A percentile compares a stretch with the other conserved stretches of the same genome.
phyloP scores from a whole-genome alignment of 805 yeast genomes.

The Kodamaea fukazawae region DNA sequence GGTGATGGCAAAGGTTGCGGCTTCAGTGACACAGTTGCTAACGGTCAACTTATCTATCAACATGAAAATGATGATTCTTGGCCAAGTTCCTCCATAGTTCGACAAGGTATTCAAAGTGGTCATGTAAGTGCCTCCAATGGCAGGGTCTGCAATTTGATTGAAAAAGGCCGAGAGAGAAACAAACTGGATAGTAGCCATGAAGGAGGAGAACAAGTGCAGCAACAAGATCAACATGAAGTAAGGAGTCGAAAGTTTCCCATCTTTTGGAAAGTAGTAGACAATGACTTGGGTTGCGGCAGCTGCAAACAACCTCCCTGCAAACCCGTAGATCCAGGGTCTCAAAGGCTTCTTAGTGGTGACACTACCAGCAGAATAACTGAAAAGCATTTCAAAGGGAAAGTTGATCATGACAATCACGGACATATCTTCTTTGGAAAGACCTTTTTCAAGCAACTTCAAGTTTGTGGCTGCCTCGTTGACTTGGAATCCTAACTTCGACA shows the following conservation, averaged over 20 bases:
- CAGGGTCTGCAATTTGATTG: slow-evolving; percentile 91
- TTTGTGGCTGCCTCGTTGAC: slow-evolving; percentile 96
- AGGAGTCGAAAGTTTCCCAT: slow-evolving; percentile 43
- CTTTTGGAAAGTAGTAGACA: slow-evolving; percentile 67
- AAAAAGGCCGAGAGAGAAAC: slow-evolving; percentile 94
- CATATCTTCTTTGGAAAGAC: slow-evolving; percentile 88
- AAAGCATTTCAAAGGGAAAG: slow-evolving; percentile 92
- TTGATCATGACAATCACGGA: slow-evolving; percentile 91
- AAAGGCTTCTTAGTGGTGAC: slow-evolving; percentile 86
- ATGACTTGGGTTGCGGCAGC: slow-evolving; percentile 74
- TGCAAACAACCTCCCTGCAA: slow-evolving; percentile 72
- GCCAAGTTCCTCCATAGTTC: slow-evolving; percentile 98
- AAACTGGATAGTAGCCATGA: slow-evolving; percentile 93
- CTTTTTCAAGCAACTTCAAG: slow-evolving; percentile 83
- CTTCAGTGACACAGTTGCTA: slow-evolving; percentile 51
- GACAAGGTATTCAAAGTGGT: slow-evolving; percentile 89
- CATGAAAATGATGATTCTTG: slow-evolving; percentile 72
- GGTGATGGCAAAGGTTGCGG: slow-evolving; percentile 12
- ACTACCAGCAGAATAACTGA: slow-evolving; percentile 93
- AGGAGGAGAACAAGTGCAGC: slow-evolving; percentile 82
- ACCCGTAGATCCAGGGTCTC: slow-evolving; percentile 88
- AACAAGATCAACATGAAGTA: slow-evolving; percentile 72
- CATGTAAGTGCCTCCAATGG: slow-evolving; percentile 97
- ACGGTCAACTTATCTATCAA: slow-evolving; percentile 77
- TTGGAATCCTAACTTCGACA: slow-evolving; percentile 89